These are phyloP conservation scores for Boletus sp. DNA, from an alignment of 1,284 basidiomycete species.

Conservation along the genomic window DNA sequence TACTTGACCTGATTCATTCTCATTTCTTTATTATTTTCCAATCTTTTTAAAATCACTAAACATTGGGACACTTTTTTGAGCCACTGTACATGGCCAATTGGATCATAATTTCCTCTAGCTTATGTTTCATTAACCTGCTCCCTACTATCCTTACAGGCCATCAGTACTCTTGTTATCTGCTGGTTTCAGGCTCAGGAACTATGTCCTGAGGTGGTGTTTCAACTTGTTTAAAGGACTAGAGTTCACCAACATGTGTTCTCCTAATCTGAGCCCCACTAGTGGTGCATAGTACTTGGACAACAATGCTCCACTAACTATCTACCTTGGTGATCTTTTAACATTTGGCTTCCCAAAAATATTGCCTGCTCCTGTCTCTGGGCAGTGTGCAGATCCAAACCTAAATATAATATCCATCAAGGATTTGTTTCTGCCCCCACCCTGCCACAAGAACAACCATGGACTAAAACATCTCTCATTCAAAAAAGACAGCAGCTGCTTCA, in stretches of 20 bases:
- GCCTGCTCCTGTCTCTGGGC: neutral
- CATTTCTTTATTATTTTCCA: too few relatives aligned
- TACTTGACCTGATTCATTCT: too few relatives aligned
- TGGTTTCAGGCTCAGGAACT: slow-evolving; percentile 31
- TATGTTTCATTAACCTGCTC: slow-evolving; percentile 28
- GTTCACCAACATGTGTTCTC: slow-evolving; percentile 15
- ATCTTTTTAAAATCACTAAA: too few relatives aligned
- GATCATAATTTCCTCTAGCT: neutral
- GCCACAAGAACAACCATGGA: slow-evolving; percentile 15
- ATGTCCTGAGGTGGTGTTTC: slow-evolving; percentile 26
- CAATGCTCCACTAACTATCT: slow-evolving; percentile 16
- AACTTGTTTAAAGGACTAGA: slow-evolving; percentile 21
- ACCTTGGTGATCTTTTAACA: slow-evolving; percentile 14
- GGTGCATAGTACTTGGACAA: slow-evolving; percentile 4
- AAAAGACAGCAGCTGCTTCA: neutral
- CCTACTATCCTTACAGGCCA: slow-evolving; percentile 23
- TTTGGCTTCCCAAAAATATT: neutral
- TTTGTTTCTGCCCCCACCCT: neutral
- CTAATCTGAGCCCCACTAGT: slow-evolving; percentile 18
- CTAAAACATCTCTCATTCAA: slow-evolving; percentile 27
- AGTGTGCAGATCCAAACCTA: neutral
- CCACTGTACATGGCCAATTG: too few relatives aligned
- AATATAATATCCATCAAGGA: neutral
- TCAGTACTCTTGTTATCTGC: slow-evolving; percentile 26
- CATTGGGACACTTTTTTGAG: too few relatives aligned